Evolutionary conservation across 495 filamentous ascomycete genomes (phyloP).

Genomic region (Wilcoxina mikolae): DNA sequence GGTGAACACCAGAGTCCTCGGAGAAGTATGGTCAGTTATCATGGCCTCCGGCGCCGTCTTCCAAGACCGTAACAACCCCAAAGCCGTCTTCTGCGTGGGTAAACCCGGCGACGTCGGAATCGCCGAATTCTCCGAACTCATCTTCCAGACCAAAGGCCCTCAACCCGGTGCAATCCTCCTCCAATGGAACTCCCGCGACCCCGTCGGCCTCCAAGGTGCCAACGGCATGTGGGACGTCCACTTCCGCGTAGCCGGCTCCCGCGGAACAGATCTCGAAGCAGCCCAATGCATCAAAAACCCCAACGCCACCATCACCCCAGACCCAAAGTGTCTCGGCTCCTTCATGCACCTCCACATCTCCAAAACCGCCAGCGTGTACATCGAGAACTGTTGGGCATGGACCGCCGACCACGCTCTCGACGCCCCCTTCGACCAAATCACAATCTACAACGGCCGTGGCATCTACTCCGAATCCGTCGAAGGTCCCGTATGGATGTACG

Average conservation of each 20-base stretch:
- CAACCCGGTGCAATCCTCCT: constrained; percentile 78
- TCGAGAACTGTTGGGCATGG: constrained; percentile 95
- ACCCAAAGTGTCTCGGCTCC: constrained; percentile 48
- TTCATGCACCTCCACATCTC: constrained; percentile 77
- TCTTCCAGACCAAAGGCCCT: constrained; percentile 63
- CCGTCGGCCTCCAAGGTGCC: constrained; percentile 46
- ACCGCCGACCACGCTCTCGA: constrained; percentile 89
- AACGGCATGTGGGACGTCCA: constrained; percentile 86
- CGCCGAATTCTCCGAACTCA: constrained; percentile 71
- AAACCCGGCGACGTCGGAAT: constrained; percentile 59
- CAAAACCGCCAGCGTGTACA: constrained; percentile 51
- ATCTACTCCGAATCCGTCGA: constrained; percentile 53
- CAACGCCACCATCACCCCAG: constrained; percentile 37
- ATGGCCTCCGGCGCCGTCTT: constrained; percentile 67
- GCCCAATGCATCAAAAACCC: constrained; percentile 62
- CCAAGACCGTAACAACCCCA: constrained; percentile 52
- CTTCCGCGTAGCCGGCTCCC: constrained; percentile 67
- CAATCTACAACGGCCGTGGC: constrained; percentile 83
- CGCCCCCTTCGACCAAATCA: constrained; percentile 59
- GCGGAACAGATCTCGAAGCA: constrained; percentile 66
- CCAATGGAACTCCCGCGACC: constrained; percentile 68
- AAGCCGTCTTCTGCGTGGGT: constrained; percentile 62
- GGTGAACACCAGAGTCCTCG: constrained; percentile 63
- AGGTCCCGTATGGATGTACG: constrained; percentile 55
- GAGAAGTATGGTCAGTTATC: constrained; percentile 80